phyloP scores from a whole-genome alignment of 306 rosid species.

The Mimosa bimucronata region DNA sequence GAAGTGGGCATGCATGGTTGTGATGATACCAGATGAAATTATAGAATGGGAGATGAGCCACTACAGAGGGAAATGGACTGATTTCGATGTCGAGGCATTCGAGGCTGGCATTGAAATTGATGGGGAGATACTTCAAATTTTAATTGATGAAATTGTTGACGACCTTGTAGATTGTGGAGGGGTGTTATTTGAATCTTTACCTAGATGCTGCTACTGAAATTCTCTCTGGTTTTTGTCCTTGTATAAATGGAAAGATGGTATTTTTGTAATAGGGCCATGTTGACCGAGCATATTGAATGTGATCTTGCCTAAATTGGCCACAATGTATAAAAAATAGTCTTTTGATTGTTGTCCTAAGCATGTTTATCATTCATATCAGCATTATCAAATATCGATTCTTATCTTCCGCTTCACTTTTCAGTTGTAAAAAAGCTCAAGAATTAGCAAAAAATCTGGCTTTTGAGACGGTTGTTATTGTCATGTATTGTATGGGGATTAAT shows the following conservation, averaged over 20 bases:
- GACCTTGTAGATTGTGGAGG: conserved; percentile 51
- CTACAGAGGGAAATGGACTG: conserved; percentile 74
- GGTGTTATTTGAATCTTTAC: conserved; percentile 32
- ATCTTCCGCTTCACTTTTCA: not conserved
- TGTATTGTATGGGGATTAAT: not conserved
- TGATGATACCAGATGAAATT: conserved; percentile 72
- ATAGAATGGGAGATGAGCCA: conserved; percentile 88
- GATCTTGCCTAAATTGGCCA: conserved; percentile 5
- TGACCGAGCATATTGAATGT: conserved; percentile 12
- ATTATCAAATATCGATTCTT: not conserved
- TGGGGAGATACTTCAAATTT: conserved; percentile 58
- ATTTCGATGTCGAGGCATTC: conserved; percentile 70
- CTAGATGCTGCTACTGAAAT: conserved; percentile 22
- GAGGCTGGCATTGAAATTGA: conserved; percentile 67
- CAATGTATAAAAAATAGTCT: not conserved
- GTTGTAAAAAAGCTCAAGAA: not conserved
- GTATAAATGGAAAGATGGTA: conserved; percentile 53
- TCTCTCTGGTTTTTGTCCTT: conserved; percentile 31
- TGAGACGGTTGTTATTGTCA: not conserved
- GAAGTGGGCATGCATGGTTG: conserved; percentile 61
- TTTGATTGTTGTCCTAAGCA: not conserved
- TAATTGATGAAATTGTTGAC: conserved; percentile 69
- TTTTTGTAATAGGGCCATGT: conserved; percentile 38
- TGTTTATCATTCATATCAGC: not conserved
- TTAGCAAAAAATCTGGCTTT: not conserved